phyloP scores from a whole-genome alignment of 352 stramenopile genomes.

The Pythium grandisporangium region DNA sequence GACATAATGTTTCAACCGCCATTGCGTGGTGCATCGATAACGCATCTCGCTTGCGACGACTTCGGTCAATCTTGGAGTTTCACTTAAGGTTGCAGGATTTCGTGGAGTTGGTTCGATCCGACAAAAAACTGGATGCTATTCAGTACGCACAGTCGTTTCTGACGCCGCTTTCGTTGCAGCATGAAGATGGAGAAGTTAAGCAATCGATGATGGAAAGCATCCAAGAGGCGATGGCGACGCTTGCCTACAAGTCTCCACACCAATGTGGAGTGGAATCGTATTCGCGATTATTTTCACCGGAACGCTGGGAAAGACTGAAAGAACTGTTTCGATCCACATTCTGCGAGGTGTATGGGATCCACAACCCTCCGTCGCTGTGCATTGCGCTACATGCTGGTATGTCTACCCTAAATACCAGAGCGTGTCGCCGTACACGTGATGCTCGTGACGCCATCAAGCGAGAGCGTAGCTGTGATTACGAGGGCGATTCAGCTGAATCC shows the following conservation, averaged over 20 bases:
- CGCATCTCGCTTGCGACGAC: conserved; percentile 50
- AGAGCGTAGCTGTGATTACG: background rate
- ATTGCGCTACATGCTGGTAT: conserved; percentile 58
- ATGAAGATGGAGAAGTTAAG: conserved; percentile 37
- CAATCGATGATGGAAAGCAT: conserved; percentile 52
- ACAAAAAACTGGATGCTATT: conserved; percentile 62
- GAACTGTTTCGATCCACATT: conserved; percentile 57
- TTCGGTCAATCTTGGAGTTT: conserved; percentile 69
- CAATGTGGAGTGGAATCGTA: conserved; percentile 55
- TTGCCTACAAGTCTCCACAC: conserved; percentile 54
- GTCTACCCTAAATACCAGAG: conserved; percentile 66
- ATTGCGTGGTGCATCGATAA: conserved; percentile 70
- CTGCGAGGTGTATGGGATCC: conserved; percentile 55
- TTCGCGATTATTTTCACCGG: conserved; percentile 46
- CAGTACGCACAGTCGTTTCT: conserved; percentile 55
- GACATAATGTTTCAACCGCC: conserved; percentile 31
- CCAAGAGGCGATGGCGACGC: conserved; percentile 64
- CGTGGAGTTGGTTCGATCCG: conserved; percentile 64
- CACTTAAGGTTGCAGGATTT: conserved; percentile 67
- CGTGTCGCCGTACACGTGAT: conserved; percentile 51
- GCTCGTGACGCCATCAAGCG: conserved; percentile 15
- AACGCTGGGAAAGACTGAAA: conserved; percentile 46
- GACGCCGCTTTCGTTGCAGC: conserved; percentile 55
- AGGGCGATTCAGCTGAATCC: background rate
- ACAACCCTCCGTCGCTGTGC: conserved; percentile 52